A percentile compares a stretch with the other conserved stretches of the same genome.
Evolutionary conservation across 805 yeast genomes (phyloP).

Genomic region (Teunomyces gatunensis): DNA sequence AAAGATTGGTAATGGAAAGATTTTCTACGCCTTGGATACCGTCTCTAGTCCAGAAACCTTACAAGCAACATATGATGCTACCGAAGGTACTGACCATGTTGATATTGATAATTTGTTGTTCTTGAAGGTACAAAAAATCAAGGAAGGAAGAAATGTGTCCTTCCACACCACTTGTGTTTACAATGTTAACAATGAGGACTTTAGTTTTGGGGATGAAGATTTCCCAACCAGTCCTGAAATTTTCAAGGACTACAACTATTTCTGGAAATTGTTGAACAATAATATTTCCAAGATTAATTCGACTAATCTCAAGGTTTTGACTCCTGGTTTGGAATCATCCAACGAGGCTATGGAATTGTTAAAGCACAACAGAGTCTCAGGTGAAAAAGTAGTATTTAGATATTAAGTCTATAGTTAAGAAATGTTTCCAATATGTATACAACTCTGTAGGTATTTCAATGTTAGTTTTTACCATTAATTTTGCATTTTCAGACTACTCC

Average conservation of each 20-base stretch:
- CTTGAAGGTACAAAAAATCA: not conserved
- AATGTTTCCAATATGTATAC: too few species aligned
- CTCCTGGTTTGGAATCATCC: conserved; percentile 22
- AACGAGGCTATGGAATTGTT: conserved; percentile 39
- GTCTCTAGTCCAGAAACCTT: conserved; percentile 19
- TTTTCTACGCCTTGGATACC: conserved; percentile 26
- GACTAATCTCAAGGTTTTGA: conserved; percentile 22
- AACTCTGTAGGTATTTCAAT: too few species aligned
- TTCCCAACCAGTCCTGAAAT: conserved; percentile 4
- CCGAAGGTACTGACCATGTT: conserved; percentile 20
- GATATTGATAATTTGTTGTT: conserved; percentile 7
- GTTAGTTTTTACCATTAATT: too few species aligned
- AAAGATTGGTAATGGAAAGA: conserved; percentile 14
- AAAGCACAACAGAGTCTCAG: conserved; percentile 38
- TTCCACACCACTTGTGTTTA: conserved; percentile 7
- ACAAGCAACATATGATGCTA: conserved; percentile 27
- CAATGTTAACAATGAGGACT: conserved; percentile 4
- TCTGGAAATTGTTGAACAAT: conserved; percentile 24
- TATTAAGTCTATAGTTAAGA: not conserved
- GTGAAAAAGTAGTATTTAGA: conserved; percentile 44
- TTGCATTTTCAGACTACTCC: too few species aligned
- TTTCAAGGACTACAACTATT: conserved; percentile 11
- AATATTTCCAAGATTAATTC: conserved; percentile 14
- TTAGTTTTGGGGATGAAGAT: not conserved
- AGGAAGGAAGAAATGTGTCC: conserved; percentile 5